A percentile compares a stretch with the other conserved stretches of the same genome.
Conservation (phyloP, 116 monocot genomes). For the Trichopus zeylanicus region DNA sequence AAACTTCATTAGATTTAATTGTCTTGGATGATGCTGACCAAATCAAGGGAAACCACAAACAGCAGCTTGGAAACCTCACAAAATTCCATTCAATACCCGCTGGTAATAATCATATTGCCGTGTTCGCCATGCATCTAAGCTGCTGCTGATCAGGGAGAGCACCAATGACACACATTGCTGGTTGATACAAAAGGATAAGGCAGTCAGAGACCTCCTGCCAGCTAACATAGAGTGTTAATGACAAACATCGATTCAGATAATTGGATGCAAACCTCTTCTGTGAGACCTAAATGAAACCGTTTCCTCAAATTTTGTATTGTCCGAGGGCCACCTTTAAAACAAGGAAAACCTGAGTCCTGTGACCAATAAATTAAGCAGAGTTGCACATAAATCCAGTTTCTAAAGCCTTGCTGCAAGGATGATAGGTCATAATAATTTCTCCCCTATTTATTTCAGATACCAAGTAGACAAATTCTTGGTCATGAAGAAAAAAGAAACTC, state of each 20-base stretch:
- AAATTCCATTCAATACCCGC: conserved; percentile 90
- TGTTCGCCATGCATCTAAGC: conserved; percentile 98
- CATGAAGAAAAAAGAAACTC: neutral
- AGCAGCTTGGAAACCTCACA: conserved; percentile 29
- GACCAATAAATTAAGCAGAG: neutral
- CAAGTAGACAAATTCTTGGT: neutral
- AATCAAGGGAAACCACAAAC: neutral
- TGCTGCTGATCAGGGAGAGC: conserved; percentile 96
- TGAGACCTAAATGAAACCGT: conserved; percentile 88
- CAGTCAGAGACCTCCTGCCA: neutral
- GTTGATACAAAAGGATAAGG: conserved; percentile 14
- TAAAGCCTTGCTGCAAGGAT: neutral
- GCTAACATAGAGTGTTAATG: neutral
- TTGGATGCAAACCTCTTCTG: conserved; percentile 74
- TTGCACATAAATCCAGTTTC: neutral
- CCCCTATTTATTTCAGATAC: neutral
- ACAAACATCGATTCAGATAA: neutral
- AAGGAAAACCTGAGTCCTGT: conserved; percentile 99
- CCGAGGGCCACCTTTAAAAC: conserved; percentile 88
- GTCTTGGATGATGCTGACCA: conserved; percentile 1
- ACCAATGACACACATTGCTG: conserved; percentile 99
- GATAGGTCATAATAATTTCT: too few species aligned
- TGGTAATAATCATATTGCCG: conserved; percentile 98
- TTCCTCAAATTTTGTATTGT: conserved; percentile 97
- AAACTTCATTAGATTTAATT: conserved; percentile 9